These are phyloP conservation scores for Pichia sp. DNA, from an alignment of 1,139 yeast species.

Conservation along the genomic window DNA sequence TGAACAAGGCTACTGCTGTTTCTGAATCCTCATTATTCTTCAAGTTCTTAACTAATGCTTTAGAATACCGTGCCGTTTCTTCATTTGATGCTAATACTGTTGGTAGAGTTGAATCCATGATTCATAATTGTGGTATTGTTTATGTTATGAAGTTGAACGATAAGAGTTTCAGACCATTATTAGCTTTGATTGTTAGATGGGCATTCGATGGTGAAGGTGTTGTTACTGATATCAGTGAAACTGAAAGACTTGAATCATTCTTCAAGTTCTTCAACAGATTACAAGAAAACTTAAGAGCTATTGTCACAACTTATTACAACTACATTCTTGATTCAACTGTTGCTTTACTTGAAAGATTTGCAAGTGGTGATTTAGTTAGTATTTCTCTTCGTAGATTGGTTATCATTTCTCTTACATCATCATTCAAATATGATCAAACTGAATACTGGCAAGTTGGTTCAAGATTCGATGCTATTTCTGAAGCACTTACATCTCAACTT, in stretches of 20 bases:
- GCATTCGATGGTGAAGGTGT: slow-evolving; percentile 82
- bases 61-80: slow-evolving; percentile 62
- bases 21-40: slow-evolving; percentile 68
- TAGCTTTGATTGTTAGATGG: slow-evolving; percentile 90
- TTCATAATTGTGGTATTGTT: slow-evolving; percentile 69
- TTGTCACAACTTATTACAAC: slow-evolving; percentile 85
- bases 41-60: slow-evolving; percentile 66
- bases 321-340: slow-evolving; percentile 76
- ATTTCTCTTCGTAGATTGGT: slow-evolving; percentile 68
- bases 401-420: slow-evolving; percentile 67
- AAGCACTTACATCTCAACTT: slow-evolving; percentile 65
- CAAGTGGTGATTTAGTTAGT: slow-evolving; percentile 42
- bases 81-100: slow-evolving; percentile 70
- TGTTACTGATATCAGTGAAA: slow-evolving; percentile 42
- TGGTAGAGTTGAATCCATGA: slow-evolving; percentile 76
- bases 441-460: slow-evolving; percentile 93
- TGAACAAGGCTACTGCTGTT: slow-evolving; percentile 75
- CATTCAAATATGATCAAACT: slow-evolving; percentile 86
- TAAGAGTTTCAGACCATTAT: slow-evolving; percentile 88
- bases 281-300: slow-evolving; percentile 80
- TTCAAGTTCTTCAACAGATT: slow-evolving; percentile 84
- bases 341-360: slow-evolving; percentile 49
- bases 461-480: slow-evolving; percentile 71
- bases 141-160: slow-evolving; percentile 92
- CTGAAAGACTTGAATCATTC: slow-evolving; percentile 65